Evolutionary conservation across 139 green algal genomes (phyloP).

Genomic region (Closterium sp.): DNA sequence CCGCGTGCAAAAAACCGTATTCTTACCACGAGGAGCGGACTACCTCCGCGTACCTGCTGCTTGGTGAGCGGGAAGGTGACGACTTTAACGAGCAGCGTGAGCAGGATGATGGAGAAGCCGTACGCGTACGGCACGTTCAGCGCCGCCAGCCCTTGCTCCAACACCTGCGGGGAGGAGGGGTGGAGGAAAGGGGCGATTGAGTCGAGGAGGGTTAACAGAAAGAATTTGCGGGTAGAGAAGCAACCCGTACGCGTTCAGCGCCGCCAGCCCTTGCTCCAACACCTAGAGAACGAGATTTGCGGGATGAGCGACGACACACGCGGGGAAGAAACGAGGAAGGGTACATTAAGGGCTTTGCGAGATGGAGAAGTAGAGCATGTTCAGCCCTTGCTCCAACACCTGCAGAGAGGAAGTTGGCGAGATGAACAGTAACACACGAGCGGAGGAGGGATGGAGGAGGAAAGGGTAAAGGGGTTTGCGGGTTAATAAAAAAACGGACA

Average conservation of each 20-base stretch:
- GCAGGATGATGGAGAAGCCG: constrained; percentile 89
- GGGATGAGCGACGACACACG: no score
- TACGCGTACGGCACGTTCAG: constrained; percentile 90
- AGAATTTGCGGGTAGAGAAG: no score
- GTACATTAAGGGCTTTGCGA: no score
- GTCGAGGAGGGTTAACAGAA: no score
- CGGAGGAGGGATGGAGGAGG: background rate
- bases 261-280: constrained; percentile 75
- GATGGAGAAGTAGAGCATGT: no score
- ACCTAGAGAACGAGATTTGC: no score
- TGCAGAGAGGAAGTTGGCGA: background rate
- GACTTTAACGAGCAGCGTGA: constrained; percentile 62
- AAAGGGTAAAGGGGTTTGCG: background rate
- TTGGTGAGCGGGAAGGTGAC: constrained; percentile 85
- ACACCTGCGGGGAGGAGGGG: constrained; percentile 24
- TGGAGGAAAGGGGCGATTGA: no score
- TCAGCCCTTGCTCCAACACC: constrained; percentile 75
- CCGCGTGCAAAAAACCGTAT: no score
- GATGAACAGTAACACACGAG: no score
- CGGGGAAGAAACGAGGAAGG: no score
- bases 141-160: constrained; percentile 74
- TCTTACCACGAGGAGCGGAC: no score
- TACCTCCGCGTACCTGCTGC: constrained; percentile 24
- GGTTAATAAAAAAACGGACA: no score
- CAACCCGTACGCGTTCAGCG: constrained; percentile 64